A percentile compares a stretch with the other conserved stretches of the same genome.
These are phyloP conservation scores for Blastocystis sp. DNA, from an alignment of 352 stramenopile species.

Conservation along the genomic window DNA sequence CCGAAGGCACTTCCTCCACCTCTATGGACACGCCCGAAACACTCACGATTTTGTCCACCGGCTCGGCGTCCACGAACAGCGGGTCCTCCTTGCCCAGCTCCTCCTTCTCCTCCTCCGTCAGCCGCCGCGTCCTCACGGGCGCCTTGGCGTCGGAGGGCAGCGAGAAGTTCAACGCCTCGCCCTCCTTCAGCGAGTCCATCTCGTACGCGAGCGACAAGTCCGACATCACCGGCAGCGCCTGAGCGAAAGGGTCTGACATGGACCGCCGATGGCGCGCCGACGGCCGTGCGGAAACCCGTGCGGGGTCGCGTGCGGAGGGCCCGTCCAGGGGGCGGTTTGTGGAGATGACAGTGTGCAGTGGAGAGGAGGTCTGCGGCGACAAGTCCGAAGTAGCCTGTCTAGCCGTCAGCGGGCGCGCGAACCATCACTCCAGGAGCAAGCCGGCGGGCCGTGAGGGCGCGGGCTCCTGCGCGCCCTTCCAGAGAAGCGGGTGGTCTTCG, in stretches of 20 bases:
- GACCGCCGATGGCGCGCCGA: background rate
- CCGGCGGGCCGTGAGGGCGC: background rate
- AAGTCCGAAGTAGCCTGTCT: background rate
- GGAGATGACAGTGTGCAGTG: background rate
- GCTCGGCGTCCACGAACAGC: background rate
- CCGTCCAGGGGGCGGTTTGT: no score
- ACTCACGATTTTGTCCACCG: conserved; percentile 1
- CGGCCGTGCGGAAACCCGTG: background rate
- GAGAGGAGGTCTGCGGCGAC: background rate
- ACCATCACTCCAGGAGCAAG: background rate
- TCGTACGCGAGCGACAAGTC: background rate
- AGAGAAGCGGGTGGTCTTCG: conserved; percentile 5
- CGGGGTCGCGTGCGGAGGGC: no score
- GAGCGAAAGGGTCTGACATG: background rate
- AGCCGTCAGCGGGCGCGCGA: background rate
- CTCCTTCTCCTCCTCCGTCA: background rate
- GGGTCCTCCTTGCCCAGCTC: conserved; percentile 10
- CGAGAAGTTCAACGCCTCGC: background rate
- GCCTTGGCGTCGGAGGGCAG: background rate
- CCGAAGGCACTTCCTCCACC: background rate
- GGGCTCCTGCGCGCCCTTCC: conserved; percentile 33
- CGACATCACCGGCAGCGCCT: background rate
- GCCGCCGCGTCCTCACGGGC: background rate
- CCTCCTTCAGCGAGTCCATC: background rate
- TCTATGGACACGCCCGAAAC: background rate